Evolutionary conservation across 2,329 filamentous ascomycete genomes (phyloP).

Genomic region (Cordyceps tenuipes): DNA sequence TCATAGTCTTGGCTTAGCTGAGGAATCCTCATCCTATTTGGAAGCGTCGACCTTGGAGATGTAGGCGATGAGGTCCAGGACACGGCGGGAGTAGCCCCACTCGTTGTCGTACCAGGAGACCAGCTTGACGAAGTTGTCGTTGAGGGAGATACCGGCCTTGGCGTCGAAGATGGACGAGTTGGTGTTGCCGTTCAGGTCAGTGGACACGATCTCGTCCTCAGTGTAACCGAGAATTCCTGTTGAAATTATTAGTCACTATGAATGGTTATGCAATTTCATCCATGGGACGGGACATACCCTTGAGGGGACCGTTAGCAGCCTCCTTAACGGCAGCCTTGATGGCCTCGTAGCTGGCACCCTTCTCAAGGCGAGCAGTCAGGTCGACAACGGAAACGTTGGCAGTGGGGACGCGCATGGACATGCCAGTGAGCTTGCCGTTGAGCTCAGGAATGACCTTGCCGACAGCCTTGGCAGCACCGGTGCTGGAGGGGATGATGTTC

Average conservation of each 20-base stretch:
- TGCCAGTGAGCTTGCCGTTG: constrained; percentile 99
- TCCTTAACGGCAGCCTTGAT: constrained; percentile 92
- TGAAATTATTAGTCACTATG: constrained; percentile 13
- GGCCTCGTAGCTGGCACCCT: constrained; percentile 76
- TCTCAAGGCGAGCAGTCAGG: constrained; percentile 89
- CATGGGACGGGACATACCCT: constrained; percentile 51
- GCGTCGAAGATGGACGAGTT: constrained; percentile 98
- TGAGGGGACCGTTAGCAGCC: constrained; percentile 73
- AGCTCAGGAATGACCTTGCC: constrained; percentile 98
- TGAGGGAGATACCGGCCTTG: constrained; percentile 97
- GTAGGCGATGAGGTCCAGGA: constrained; percentile 72
- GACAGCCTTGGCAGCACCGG: constrained; percentile 98
- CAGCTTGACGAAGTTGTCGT: constrained; percentile 98
- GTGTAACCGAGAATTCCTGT: constrained; percentile 85
- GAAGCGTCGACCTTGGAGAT: constrained; percentile 66
- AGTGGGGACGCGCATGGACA: constrained; percentile 98
- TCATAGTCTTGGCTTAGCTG: constrained; percentile 15
- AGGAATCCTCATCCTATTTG: constrained; percentile 31
- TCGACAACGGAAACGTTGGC: constrained; percentile 99
- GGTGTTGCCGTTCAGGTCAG: constrained; percentile 85
- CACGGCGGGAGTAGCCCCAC: constrained; percentile 98
- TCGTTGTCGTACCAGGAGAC: constrained; percentile 99
- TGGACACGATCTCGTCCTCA: constrained; percentile 93
- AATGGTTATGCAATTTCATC: not conserved
- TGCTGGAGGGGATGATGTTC: constrained; percentile 99